Base-by-base conservation (phyloP, 306 rosid genomes). In the Cucurbita argyrosperma region DNA sequence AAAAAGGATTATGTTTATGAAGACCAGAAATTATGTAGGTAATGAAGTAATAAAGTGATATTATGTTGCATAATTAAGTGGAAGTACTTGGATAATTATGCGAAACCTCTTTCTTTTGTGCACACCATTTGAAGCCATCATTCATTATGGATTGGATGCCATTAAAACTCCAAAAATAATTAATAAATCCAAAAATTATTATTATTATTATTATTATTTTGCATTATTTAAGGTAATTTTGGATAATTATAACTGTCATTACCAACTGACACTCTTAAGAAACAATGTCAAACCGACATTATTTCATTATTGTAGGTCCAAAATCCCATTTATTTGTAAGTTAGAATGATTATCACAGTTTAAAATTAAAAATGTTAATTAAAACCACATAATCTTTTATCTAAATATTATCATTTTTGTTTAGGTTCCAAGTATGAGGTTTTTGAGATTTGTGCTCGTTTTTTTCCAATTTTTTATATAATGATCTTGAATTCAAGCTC, bases 41-140 rank as follows among this genome's bases (percentile, higher is more conserved):
- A 66, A 43, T 66, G 38, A 45, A 66, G 39, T 66, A 67, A 67
- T 67, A 67, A 67, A 21, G 72, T 43, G 53, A 11, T 10, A 67
- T 67, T 19, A 64, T 67, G 55, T 11, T 67, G 72, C 40, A 45
- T 67, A 43, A 67, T 67, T 46, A 67, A 67, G 40, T 67, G 56
- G 19, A 67, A 67, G 72, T 67, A 67, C 72, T 67, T 67, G 39
- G 18, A 12, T 67, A 67, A 45, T 45, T 46, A 67, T 67, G 55
- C 42, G 5, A 67, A 23, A 14, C 55, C 14, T 45, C 42, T 42
- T 51, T 42, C 56, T 67, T 10, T 5, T 67, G 56, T 21, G 1
- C 72, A 55, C 72, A 67, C 72, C 72, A 67, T 67, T 46, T 45
- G 72, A 67, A 46, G 38, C 35, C 72, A 67, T 67, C 72, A 67